These are phyloP conservation scores for Scutellaria barbata DNA, from an alignment of 257 asterid species.

Conservation along the genomic window DNA sequence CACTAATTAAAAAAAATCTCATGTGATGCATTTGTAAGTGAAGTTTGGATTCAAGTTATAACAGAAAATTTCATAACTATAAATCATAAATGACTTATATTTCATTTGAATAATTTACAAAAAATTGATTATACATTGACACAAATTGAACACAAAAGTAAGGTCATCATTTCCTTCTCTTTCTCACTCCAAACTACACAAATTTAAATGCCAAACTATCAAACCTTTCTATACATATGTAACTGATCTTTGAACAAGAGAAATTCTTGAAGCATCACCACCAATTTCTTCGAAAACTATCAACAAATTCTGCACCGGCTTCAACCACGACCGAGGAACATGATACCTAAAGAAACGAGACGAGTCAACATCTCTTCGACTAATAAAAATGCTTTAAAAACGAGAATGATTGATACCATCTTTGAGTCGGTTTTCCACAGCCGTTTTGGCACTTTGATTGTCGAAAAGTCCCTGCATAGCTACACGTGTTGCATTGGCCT, in stretches of 20 bases:
- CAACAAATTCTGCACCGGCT: conserved; percentile 64
- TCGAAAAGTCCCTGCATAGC: conserved; percentile 71
- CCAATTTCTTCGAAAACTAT: conserved; percentile 89
- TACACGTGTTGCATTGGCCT: conserved; percentile 73
- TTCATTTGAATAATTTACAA: conserved; percentile 35
- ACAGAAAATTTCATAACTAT: too few relatives aligned
- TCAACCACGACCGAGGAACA: conserved; percentile 91
- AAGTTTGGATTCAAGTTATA: too few relatives aligned
- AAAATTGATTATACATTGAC: conserved; percentile 27
- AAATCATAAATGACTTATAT: background rate
- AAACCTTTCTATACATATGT: conserved; percentile 42
- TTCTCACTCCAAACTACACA: conserved; percentile 15
- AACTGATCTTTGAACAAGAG: conserved; percentile 69
- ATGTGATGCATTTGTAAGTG: background rate
- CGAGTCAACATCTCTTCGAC: background rate
- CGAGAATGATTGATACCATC: conserved; percentile 57
- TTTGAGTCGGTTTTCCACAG: conserved; percentile 96
- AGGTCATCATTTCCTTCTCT: background rate
- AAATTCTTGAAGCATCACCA: conserved; percentile 84
- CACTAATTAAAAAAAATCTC: too few relatives aligned
- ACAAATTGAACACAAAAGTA: conserved; percentile 23
- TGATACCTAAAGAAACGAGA: conserved; percentile 67
- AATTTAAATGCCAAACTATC: background rate
- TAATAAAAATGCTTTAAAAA: background rate
- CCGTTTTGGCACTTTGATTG: conserved; percentile 75